A percentile compares a stretch with the other conserved stretches of the same genome.
Evolutionary conservation across 768 basidiomycete genomes (phyloP).

Genomic region (Lyophyllum decastes): DNA sequence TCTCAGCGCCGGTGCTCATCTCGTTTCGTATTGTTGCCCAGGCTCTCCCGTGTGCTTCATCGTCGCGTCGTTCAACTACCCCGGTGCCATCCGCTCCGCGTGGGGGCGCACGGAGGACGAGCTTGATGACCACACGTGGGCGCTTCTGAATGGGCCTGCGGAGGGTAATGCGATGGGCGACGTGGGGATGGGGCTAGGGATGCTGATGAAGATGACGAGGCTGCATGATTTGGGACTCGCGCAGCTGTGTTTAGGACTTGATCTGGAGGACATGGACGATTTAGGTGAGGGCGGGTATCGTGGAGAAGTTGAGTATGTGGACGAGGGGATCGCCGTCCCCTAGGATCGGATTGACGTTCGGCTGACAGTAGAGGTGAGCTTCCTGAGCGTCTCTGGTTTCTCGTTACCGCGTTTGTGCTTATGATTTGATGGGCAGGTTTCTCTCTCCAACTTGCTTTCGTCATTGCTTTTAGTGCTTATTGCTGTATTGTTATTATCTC

Average conservation of each 20-base stretch:
- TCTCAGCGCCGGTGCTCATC: background rate
- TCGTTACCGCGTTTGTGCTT: too few species aligned
- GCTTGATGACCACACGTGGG: conserved; percentile 69
- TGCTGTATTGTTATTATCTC: too few species aligned
- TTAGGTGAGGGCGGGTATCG: background rate
- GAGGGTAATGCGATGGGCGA: conserved; percentile 37
- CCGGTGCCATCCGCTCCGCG: conserved; percentile 59
- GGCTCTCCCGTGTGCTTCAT: conserved; percentile 81
- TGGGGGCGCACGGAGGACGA: conserved; percentile 74
- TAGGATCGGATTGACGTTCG: background rate
- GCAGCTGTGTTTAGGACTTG: conserved; percentile 53
- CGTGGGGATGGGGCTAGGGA: conserved; percentile 43
- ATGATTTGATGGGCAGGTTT: background rate
- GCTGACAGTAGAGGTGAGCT: too few species aligned
- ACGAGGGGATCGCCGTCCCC: background rate
- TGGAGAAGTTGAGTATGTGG: background rate
- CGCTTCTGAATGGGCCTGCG: conserved; percentile 48
- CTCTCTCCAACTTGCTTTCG: background rate
- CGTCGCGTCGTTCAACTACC: conserved; percentile 66
- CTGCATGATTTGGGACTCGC: conserved; percentile 72
- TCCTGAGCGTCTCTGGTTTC: too few species aligned
- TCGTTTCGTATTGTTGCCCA: conserved; percentile 24
- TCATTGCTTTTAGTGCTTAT: too few species aligned
- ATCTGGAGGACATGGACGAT: conserved; percentile 14
- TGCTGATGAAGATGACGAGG: conserved; percentile 77